These are phyloP conservation scores for Kwoniella europaea DNA, from an alignment of 768 basidiomycete genomes.

Conservation along the genomic window DNA sequence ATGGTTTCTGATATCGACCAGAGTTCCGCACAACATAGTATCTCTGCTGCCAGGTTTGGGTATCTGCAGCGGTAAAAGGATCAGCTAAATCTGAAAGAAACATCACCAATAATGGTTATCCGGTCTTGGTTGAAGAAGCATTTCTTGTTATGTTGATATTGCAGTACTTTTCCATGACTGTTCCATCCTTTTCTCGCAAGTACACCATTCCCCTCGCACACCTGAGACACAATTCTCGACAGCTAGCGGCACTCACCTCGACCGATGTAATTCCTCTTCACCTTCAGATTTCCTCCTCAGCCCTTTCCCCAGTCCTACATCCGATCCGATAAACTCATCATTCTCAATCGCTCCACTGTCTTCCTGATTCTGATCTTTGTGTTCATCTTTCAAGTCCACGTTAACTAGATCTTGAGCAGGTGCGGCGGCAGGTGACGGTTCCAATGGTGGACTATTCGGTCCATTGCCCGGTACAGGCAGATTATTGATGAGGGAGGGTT, in stretches of 20 bases:
- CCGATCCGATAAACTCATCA: conserved; percentile 12
- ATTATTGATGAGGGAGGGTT: conserved; percentile 2
- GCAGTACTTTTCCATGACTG: no score
- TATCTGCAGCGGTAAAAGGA: conserved; percentile 64
- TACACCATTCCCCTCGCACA: background rate
- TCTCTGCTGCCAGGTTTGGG: conserved; percentile 90
- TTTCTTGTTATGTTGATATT: no score
- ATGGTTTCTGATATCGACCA: conserved; percentile 94
- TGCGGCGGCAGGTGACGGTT: conserved; percentile 27
- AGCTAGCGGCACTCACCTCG: conserved; percentile 34
- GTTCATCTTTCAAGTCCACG: conserved; percentile 12
- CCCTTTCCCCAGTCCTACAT: conserved; percentile 32
- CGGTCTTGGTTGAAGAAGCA: no score
- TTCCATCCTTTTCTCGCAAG: background rate
- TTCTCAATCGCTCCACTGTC: conserved; percentile 6
- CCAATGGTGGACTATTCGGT: conserved; percentile 38
- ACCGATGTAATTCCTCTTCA: conserved; percentile 36
- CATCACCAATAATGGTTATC: no score
- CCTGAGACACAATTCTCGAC: background rate
- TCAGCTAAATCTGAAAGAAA: no score
- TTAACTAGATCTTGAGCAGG: background rate
- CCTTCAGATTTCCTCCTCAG: conserved; percentile 22
- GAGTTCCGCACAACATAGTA: conserved; percentile 92
- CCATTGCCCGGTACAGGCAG: conserved; percentile 29
- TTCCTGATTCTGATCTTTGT: conserved; percentile 10